Conservation (phyloP, 2,329 filamentous ascomycete species). For the Emericellopsis cladophorae region DNA sequence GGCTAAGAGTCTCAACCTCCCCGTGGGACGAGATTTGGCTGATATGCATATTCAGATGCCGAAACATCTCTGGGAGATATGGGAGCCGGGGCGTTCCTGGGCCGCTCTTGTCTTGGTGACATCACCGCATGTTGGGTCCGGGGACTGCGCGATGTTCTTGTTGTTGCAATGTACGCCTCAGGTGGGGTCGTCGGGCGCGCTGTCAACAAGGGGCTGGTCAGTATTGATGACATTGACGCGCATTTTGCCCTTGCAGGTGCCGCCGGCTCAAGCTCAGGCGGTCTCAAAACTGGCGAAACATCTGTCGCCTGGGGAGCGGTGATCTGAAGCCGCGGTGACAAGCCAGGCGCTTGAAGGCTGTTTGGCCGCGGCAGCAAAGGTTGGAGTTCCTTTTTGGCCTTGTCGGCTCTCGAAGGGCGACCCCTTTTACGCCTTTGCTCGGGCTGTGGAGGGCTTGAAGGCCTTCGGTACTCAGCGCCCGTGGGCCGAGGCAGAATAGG, state of each 20-base stretch:
- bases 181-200: slow-evolving; percentile 2
- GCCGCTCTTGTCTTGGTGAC: not conserved
- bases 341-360: slow-evolving; percentile 9
- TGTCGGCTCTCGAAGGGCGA: slow-evolving; percentile 30
- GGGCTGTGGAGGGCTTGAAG: slow-evolving; percentile 3
- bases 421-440: slow-evolving; percentile 26
- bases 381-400: slow-evolving; percentile 16
- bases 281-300: not conserved
- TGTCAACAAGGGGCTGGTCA: not conserved
- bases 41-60: no score
- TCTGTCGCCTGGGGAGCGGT: not conserved
- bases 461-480: slow-evolving; percentile 3
- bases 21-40: no score
- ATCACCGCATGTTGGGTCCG: not conserved
- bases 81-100: not conserved
- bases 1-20: no score
- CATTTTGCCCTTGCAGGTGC: not conserved
- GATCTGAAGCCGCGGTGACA: not conserved
- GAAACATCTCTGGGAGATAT: not conserved
- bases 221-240: not conserved
- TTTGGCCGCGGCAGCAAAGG: slow-evolving; percentile 19
- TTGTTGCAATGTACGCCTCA: slow-evolving; percentile 1
- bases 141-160: not conserved
- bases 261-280: not conserved
- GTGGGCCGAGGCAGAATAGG: slow-evolving; percentile 12